These are phyloP conservation scores for Coffea canephora DNA, from an alignment of 257 asterid genomes.

Conservation along the genomic window DNA sequence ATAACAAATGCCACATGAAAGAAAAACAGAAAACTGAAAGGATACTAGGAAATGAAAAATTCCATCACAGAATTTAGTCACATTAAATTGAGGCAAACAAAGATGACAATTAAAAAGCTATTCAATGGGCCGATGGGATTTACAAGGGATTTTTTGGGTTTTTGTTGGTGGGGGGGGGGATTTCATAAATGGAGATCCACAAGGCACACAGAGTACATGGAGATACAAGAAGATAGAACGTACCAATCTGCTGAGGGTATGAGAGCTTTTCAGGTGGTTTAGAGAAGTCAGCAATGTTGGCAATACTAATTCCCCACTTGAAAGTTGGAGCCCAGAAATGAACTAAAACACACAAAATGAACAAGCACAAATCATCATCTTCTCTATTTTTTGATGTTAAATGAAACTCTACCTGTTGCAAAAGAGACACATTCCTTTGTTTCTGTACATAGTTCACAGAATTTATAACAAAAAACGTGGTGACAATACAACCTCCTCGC, in stretches of 20 bases:
- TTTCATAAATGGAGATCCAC: neutral
- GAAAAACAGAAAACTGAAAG: neutral
- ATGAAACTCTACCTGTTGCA: neutral
- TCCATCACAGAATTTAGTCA: neutral
- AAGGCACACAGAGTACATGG: neutral
- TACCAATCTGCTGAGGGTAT: conserved; percentile 30
- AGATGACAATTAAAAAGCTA: too few species aligned
- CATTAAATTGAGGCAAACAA: neutral
- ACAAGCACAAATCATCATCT: conserved; percentile 1
- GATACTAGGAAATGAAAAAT: neutral
- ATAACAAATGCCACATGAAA: neutral
- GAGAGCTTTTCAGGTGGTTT: conserved; percentile 30
- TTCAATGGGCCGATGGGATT: too few species aligned
- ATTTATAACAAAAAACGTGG: neutral
- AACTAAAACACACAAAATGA: conserved; percentile 10
- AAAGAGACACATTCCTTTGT: neutral
- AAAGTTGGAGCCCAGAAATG: conserved; percentile 33
- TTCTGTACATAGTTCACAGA: neutral
- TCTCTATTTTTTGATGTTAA: neutral
- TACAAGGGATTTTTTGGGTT: too few species aligned
- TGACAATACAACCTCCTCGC: neutral
- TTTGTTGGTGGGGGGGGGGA: too few species aligned
- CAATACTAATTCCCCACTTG: conserved; percentile 32
- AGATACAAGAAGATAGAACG: neutral
- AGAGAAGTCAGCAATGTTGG: conserved; percentile 26